Percentiles rank a stretch among this genome's conserved stretches.
Conservation (phyloP, 495 filamentous ascomycete species). For the Annulohypoxylon stygium region DNA sequence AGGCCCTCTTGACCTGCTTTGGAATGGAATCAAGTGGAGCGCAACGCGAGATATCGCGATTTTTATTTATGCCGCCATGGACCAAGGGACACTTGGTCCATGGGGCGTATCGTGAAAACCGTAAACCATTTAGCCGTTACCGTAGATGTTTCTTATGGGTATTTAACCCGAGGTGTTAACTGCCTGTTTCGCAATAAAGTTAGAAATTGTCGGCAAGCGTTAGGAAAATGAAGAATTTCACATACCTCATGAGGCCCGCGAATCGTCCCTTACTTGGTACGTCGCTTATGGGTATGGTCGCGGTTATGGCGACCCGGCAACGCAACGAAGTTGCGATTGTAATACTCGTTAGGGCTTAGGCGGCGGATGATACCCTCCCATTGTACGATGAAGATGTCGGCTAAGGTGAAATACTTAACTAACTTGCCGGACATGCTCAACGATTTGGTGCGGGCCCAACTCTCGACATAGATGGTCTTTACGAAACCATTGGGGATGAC, state of each 20-base stretch:
- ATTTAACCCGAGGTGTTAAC: no score
- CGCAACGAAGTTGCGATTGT: conserved; percentile 40
- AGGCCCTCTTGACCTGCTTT: background rate
- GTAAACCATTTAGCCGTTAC: background rate
- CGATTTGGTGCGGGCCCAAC: conserved; percentile 83
- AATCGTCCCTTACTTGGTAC: background rate
- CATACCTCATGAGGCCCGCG: conserved; percentile 2
- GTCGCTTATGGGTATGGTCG: background rate
- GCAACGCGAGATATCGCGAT: background rate
- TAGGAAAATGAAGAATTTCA: background rate
- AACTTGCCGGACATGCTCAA: conserved; percentile 86
- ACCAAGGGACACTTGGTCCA: background rate
- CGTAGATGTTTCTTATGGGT: background rate
- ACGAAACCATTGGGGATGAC: conserved; percentile 56
- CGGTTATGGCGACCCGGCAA: conserved; percentile 17
- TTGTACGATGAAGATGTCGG: conserved; percentile 61
- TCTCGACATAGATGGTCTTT: conserved; percentile 87
- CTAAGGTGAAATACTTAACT: conserved; percentile 60
- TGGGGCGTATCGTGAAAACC: background rate
- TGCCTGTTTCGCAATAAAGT: background rate
- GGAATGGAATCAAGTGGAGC: background rate
- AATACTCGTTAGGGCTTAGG: conserved; percentile 3
- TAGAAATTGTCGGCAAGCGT: background rate
- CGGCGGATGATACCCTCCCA: conserved; percentile 45
- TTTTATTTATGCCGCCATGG: background rate